Base-by-base conservation (phyloP, 495 filamentous ascomycete genomes). In the Tuber umbilicatum region DNA sequence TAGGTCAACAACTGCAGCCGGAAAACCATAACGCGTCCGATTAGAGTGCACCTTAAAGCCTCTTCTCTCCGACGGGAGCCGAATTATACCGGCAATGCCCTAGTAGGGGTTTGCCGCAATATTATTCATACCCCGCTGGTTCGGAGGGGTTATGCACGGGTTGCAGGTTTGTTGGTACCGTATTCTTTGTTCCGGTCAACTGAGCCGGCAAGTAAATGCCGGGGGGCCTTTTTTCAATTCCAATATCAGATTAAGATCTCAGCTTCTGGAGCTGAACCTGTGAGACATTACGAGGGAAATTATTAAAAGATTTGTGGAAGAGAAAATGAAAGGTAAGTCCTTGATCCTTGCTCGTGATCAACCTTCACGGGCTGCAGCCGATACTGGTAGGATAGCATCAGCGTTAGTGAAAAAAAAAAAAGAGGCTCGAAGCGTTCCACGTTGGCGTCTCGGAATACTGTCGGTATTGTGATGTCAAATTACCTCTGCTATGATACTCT, bases 381-480 rank as follows among this genome's bases (percentile, higher is more conserved):
- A 64, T 64, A 64, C 55, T 64, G 27, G 55, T 17, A 64, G 55
- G 55, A 64, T 64, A 17, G 55, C 55, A 64, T 35, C 27, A 64
- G 55, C 27, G 27, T 64, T 35, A 31, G 55, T 35, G 5, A 35
- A 35, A n/a, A 27, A 55, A 55, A 55, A 55, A 55, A 55, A 55
- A 55, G 23, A 64, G 55, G 55, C 55, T 19, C 12, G 31, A 64
- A 64, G 55, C 31, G 55, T 64, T 35, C 55, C 55, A 64, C 31
- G 55, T 64, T 64, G 27, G 19, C 19, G 55, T 35, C 55, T 64
- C 17, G 14, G 55, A 64, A 31, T 7, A 35, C 31, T 64, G 55
- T 64, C 55, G 27, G 55, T 35, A 64, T 64, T 64, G 27, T 64
- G 55, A 64, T 35, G 55, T 64, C 55, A 19, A 35, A 64, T 64